A percentile compares a stretch with the other conserved stretches of the same genome.
These are phyloP conservation scores for Pyrrhoderma lamaoense DNA, from an alignment of 1,284 basidiomycete genomes.

Conservation along the genomic window DNA sequence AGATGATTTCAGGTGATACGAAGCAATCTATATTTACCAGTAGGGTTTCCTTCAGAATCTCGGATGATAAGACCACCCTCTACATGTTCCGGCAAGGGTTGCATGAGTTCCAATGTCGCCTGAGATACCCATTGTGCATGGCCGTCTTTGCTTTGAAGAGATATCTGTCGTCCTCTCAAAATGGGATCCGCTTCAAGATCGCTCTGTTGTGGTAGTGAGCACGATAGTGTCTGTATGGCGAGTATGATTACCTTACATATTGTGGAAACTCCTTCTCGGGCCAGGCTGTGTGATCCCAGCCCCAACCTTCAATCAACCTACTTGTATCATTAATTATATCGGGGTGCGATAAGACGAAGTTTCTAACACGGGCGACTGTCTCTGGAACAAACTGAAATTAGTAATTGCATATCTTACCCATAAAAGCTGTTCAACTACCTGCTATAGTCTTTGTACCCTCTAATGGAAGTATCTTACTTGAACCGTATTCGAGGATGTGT, in stretches of 20 bases:
- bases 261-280: slow-evolving; percentile 61
- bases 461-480: slow-evolving; percentile 55
- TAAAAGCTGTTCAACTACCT: slow-evolving; percentile 31
- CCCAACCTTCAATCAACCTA: slow-evolving; percentile 73
- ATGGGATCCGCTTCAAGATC: slow-evolving; percentile 67
- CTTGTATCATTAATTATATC: slow-evolving; percentile 47
- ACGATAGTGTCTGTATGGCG: slow-evolving; percentile 1
- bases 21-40: slow-evolving; percentile 39
- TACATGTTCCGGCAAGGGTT: slow-evolving; percentile 55
- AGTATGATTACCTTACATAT: slow-evolving; percentile 42
- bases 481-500: slow-evolving; percentile 73
- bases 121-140: slow-evolving; percentile 85
- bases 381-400: slow-evolving; percentile 33
- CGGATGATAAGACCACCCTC: slow-evolving; percentile 80
- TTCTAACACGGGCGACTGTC: slow-evolving; percentile 54
- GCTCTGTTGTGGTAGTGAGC: slow-evolving; percentile 35
- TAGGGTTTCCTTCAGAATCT: slow-evolving; percentile 62
- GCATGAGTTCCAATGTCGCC: slow-evolving; percentile 48
- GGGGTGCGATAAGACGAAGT: slow-evolving; percentile 55
- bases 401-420: slow-evolving; percentile 2
- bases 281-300: slow-evolving; percentile 90
- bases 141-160: slow-evolving; percentile 80
- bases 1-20: neutral
- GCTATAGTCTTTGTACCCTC: slow-evolving; percentile 53
- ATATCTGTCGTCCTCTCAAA: slow-evolving; percentile 59